Conservation (phyloP, 139 green algal genomes). For the Dunaliella primolecta region DNA sequence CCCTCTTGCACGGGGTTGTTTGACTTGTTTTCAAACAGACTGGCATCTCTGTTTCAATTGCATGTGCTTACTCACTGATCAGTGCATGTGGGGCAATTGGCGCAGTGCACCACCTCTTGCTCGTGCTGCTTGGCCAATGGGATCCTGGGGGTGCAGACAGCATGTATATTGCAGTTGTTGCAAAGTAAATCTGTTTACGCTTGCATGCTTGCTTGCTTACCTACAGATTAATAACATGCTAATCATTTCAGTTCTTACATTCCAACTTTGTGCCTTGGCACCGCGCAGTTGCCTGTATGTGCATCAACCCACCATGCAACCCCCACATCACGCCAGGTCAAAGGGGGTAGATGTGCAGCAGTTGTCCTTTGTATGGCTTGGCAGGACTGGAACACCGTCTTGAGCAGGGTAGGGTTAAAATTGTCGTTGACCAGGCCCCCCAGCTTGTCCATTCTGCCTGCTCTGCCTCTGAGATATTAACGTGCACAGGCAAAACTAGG, state of each 20-base stretch:
- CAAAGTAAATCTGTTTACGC: not conserved
- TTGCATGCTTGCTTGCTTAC: not conserved
- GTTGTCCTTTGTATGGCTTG: not conserved
- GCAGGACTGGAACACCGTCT: not conserved
- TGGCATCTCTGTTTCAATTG: not conserved
- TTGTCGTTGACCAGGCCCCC: too few relatives aligned
- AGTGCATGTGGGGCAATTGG: not conserved
- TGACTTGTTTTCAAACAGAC: not conserved
- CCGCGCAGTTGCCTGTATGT: not conserved
- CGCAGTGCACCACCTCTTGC: not conserved
- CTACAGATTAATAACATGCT: not conserved
- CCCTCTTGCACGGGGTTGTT: too few relatives aligned
- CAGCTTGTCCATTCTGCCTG: too few relatives aligned
- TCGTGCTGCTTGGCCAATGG: not conserved
- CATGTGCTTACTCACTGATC: not conserved
- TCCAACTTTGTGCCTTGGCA: not conserved
- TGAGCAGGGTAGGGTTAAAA: not conserved
- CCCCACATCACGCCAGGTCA: not conserved
- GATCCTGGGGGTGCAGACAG: not conserved
- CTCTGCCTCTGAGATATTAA: too few relatives aligned
- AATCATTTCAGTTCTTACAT: not conserved
- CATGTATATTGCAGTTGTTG: not conserved
- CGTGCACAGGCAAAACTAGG: too few relatives aligned
- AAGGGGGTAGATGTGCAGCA: not conserved
- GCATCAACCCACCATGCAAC: not conserved